phyloP scores from a whole-genome alignment of 2,329 filamentous ascomycete species.

The Penicillium corylophilum region DNA sequence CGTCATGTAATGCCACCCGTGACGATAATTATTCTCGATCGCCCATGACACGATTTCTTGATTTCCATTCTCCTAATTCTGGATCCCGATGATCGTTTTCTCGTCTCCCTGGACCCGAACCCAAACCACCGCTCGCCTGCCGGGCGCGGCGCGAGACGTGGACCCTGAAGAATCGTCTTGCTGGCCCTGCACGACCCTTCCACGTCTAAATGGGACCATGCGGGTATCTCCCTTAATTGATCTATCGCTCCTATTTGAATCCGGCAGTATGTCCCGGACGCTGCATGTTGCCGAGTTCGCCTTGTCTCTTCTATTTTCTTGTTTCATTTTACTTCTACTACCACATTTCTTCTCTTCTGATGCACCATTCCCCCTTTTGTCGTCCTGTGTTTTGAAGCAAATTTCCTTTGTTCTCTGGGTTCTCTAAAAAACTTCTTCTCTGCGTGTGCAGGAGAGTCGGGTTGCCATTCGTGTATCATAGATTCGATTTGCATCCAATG shows the following conservation, averaged over 20 bases:
- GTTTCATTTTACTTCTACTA: constrained; percentile 12
- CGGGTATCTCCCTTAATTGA: constrained; percentile 5
- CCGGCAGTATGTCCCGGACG: constrained; percentile 15
- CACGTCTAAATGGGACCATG: constrained; percentile 4
- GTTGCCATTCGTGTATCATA: constrained; percentile 37
- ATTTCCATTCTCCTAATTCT: constrained; percentile 20
- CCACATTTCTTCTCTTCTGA: constrained; percentile 20
- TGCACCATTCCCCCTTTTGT: constrained; percentile 21
- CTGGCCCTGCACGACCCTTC: constrained; percentile 23
- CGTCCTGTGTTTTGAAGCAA: constrained; percentile 26
- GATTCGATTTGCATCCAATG: constrained; percentile 30
- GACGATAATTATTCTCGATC: constrained; percentile 21
- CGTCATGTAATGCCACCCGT: constrained; percentile 70
- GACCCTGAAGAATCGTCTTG: constrained; percentile 21
- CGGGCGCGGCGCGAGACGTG: constrained; percentile 18
- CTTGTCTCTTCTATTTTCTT: constrained; percentile 11
- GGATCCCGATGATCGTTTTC: constrained; percentile 20
- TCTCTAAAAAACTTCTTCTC: constrained; percentile 23
- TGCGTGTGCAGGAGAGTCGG: constrained; percentile 18
- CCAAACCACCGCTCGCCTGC: constrained; percentile 17
- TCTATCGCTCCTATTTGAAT: background rate
- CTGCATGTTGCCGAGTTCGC: constrained; percentile 15
- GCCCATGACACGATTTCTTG: constrained; percentile 24
- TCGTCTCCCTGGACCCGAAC: constrained; percentile 9
- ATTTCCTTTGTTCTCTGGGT: constrained; percentile 31